Conservation (phyloP, 1,284 basidiomycete genomes). For the Trichosporon inkin region DNA sequence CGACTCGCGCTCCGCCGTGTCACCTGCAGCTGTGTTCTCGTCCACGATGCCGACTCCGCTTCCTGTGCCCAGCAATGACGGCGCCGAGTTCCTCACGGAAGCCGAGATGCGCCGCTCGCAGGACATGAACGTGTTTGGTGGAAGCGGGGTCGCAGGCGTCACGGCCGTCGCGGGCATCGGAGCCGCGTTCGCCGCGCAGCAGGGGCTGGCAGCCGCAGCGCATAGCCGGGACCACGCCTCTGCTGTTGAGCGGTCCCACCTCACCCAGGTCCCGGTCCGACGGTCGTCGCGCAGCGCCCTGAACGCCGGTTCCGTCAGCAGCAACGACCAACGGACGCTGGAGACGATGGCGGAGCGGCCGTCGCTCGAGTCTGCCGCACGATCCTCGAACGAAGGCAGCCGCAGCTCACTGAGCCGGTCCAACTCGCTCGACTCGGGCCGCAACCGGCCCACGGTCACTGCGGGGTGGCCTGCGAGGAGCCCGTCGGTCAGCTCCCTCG, state of each 20-base stretch:
- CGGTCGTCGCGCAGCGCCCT: conserved; percentile 1
- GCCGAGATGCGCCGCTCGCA: background rate
- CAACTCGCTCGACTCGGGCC: conserved; percentile 3
- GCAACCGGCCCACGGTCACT: background rate
- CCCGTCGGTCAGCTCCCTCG: background rate
- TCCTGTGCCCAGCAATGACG: background rate
- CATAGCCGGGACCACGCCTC: background rate
- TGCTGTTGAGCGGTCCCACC: background rate
- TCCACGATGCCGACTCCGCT: background rate
- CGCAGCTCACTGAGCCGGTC: background rate
- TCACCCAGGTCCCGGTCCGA: background rate
- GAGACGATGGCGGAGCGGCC: background rate
- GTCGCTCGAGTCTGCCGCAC: background rate
- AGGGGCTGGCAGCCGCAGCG: background rate
- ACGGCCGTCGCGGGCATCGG: background rate
- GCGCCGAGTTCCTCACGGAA: background rate
- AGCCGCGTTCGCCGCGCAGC: background rate
- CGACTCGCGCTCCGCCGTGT: background rate
- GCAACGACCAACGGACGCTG: background rate
- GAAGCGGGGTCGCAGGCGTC: background rate
- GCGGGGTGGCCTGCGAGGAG: background rate
- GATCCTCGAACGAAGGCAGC: background rate
- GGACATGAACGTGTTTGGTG: background rate
- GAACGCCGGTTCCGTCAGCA: background rate
- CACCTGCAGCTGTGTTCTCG: background rate